These are phyloP conservation scores for Simplicillium aogashimaense DNA, from an alignment of 2,329 filamentous ascomycete genomes.

Conservation along the genomic window DNA sequence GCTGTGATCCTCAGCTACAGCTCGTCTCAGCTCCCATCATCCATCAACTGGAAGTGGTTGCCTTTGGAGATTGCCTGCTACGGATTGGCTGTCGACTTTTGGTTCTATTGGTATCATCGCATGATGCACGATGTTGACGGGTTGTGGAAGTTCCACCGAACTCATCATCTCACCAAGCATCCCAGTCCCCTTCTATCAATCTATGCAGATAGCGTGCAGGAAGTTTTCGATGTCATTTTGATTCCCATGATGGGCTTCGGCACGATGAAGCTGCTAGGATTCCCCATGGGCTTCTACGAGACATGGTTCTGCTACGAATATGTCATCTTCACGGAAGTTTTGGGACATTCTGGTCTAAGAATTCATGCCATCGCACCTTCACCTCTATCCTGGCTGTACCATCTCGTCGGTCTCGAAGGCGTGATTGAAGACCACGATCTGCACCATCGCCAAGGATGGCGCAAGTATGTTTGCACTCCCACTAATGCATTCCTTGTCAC, in stretches of 20 bases:
- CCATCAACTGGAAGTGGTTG: conserved; percentile 15
- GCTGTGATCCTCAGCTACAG: conserved; percentile 16
- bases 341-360: conserved; percentile 28
- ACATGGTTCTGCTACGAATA: conserved; percentile 36
- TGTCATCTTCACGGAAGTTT: conserved; percentile 27
- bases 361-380: conserved; percentile 22
- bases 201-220: conserved; percentile 31
- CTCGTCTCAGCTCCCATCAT: conserved; percentile 3
- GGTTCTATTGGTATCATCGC: conserved; percentile 30
- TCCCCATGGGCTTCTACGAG: conserved; percentile 35
- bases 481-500: no score
- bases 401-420: conserved; percentile 20
- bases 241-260: conserved; percentile 28
- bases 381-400: conserved; percentile 22
- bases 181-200: conserved; percentile 26
- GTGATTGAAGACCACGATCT: conserved; percentile 32
- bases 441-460: conserved; percentile 27
- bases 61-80: conserved; percentile 20
- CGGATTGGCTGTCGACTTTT: conserved; percentile 28
- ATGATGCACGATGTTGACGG: conserved; percentile 26
- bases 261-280: conserved; percentile 19
- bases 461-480: no score
- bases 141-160: conserved; percentile 29
- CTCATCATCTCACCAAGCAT: conserved; percentile 34
- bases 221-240: conserved; percentile 29